Conservation (phyloP, 208 protist genomes). For the Leishmania lainsoni region DNA sequence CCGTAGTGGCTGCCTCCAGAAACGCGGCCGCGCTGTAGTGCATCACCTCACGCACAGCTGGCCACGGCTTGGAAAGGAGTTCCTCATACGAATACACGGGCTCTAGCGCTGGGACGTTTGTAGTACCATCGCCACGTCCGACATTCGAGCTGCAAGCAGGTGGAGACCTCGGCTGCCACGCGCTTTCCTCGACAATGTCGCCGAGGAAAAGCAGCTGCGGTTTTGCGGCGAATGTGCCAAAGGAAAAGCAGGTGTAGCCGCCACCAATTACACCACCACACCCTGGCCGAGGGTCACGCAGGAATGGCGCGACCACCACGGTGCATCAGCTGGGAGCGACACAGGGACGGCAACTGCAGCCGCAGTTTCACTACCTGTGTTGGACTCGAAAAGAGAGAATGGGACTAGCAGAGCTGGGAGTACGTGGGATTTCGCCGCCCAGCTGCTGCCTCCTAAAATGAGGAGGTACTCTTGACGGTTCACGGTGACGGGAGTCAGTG, state of each 20-base stretch:
- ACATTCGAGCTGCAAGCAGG: background rate
- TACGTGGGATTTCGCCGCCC: conserved; percentile 29
- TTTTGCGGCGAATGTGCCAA: conserved; percentile 77
- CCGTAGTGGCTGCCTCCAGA: conserved; percentile 25
- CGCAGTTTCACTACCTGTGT: background rate
- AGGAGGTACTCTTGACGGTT: conserved; percentile 41
- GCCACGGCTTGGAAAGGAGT: conserved; percentile 35
- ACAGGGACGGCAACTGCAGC: conserved; percentile 4
- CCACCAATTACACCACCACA: conserved; percentile 70
- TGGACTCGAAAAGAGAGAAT: background rate
- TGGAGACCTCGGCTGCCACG: conserved; percentile 1
- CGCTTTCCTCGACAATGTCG: conserved; percentile 19
- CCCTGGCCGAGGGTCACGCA: conserved; percentile 56
- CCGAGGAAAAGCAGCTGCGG: conserved; percentile 61
- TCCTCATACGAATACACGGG: conserved; percentile 16
- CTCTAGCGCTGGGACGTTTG: too few relatives aligned
- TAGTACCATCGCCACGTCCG: background rate
- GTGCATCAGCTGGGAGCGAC: conserved; percentile 37
- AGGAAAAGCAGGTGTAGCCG: conserved; percentile 92
- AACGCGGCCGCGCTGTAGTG: conserved; percentile 53
- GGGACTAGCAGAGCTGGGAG: conserved; percentile 13
- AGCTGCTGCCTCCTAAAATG: conserved; percentile 65
- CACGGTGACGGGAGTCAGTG: conserved; percentile 46
- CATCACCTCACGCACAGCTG: conserved; percentile 38
- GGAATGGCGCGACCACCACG: conserved; percentile 71